A percentile compares a stretch with the other conserved stretches of the same genome.
Conservation (phyloP, 2,329 filamentous ascomycete species). For the Scleromitrula shiraiana region DNA sequence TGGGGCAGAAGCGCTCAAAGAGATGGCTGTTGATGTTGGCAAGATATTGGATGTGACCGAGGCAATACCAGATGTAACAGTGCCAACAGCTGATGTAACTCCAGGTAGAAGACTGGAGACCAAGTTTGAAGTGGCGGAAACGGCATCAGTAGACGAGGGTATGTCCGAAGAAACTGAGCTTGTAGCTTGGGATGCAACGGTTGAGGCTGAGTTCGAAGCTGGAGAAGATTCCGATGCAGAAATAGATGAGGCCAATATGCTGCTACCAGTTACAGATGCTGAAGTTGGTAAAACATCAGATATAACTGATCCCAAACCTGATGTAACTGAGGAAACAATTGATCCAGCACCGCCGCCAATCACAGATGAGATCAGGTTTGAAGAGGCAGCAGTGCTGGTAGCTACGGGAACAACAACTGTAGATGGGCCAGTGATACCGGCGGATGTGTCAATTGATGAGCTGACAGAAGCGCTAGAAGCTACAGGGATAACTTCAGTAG, state of each 20-base stretch:
- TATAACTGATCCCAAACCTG: neutral
- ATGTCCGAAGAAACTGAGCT: neutral
- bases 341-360: neutral
- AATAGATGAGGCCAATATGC: neutral
- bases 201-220: neutral
- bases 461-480: too few relatives aligned
- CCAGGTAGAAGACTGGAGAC: neutral
- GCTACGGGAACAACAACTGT: neutral
- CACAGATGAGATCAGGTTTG: slow-evolving; percentile 1
- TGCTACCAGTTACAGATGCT: neutral
- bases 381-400: neutral
- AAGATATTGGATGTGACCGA: neutral
- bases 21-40: neutral
- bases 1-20: neutral
- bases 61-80: neutral
- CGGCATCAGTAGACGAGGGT: neutral
- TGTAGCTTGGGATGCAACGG: too few relatives aligned
- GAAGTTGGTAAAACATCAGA: slow-evolving; percentile 9
- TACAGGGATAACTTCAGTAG: too few relatives aligned
- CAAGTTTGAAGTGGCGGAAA: neutral
- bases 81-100: neutral
- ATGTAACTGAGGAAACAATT: neutral
- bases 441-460: neutral
- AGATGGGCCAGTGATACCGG: neutral
- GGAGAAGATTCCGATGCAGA: neutral